These are phyloP conservation scores for Nicotiana otophora DNA, from an alignment of 257 asterid genomes.

Conservation along the genomic window DNA sequence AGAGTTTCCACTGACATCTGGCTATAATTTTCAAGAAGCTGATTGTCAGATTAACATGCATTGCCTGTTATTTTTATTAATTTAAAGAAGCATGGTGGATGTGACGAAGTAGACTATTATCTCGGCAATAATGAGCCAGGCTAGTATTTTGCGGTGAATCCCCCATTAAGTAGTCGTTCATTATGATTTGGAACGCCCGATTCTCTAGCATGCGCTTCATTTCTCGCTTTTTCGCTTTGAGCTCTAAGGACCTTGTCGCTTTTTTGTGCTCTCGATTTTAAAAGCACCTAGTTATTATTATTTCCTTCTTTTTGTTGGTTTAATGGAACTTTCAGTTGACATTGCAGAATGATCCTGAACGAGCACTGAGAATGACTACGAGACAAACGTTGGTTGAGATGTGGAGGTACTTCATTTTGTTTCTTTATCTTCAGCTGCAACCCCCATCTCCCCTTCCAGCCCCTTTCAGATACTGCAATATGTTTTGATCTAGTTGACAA, in stretches of 20 bases:
- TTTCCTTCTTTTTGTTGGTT: not conserved
- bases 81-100: not conserved
- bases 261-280: not conserved
- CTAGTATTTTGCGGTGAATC: not conserved
- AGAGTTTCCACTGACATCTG: not conserved
- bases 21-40: not conserved
- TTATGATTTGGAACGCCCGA: not conserved
- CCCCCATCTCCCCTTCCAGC: not conserved
- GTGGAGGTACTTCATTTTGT: slow-evolving; percentile 51
- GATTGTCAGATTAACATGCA: not conserved
- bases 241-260: not conserved
- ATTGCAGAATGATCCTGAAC: slow-evolving; percentile 57
- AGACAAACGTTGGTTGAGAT: slow-evolving; percentile 59
- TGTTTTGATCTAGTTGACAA: not conserved
- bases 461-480: not conserved
- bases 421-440: not conserved
- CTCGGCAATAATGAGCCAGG: not conserved
- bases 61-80: not conserved
- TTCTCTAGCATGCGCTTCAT: not conserved
- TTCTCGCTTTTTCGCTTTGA: not conserved
- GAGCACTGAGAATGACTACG: slow-evolving; percentile 65
- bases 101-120: not conserved
- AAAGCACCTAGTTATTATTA: not conserved
- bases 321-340: slow-evolving; percentile 3
- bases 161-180: not conserved